Evolutionary conservation across 2,329 filamentous ascomycete genomes (phyloP), one percentile per base, ranked within the genome.

Genomic region (Sphaerostilbella broomeana): DNA sequence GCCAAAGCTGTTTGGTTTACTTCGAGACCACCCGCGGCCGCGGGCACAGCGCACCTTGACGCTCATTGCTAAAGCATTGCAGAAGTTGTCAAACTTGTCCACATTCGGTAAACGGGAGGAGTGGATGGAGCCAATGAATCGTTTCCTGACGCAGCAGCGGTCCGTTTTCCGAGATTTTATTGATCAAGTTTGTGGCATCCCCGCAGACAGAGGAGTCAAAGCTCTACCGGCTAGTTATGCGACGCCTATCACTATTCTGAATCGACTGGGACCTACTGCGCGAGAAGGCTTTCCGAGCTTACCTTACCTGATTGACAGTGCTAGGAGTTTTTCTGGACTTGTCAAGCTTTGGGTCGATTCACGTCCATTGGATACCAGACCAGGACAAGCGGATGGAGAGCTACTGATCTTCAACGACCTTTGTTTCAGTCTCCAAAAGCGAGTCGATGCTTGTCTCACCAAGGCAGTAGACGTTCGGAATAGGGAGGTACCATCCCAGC

Each of bases 101-200:
- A 87, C 79, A 0, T 95, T 95, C 56, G 90, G 90, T 27, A 89
- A 85, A 56, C 94, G 95, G 58, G 90, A 97, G 61, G 80, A 84
- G n/a, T 97, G 88, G 87, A 95, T 97, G 89, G 89, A 95, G 63
- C 88, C 88, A 0, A 97, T 97, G 90, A 97, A 95, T 56, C 77
- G 76, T 29, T 95, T 95, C 52, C 67, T 97, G 25, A 73, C 72
- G 7, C 70, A 77, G 1, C 82, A 94, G 54, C 78, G 88, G 15
- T 74, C 82, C 51, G 77, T 84, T 26, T 87, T 95, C 61, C 94
- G 89, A 58, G 75, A 81, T 32, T 95, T 89, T 52, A 83, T 95
- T 44, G 89, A 97, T 56, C 73, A 79, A 20, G 77, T 95, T 32
- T 95, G 90, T 65, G 78, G 82, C 7, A 86, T 95, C 38, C 81